phyloP scores from a whole-genome alignment of 352 stramenopile genomes.

The Peronospora tabacina region DNA sequence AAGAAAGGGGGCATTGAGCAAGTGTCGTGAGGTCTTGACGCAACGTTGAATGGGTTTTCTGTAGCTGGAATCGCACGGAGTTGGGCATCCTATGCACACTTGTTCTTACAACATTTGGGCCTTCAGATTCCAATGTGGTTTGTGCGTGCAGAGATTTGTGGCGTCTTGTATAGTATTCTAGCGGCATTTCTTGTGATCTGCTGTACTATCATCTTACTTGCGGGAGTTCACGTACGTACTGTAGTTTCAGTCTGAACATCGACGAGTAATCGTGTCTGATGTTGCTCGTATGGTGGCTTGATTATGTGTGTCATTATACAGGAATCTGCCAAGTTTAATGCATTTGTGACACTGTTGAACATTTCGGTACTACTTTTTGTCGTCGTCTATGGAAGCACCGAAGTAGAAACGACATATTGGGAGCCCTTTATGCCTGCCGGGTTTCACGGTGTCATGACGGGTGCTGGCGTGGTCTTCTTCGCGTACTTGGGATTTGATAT shows the following conservation, averaged over 20 bases:
- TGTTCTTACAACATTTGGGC: constrained; percentile 72
- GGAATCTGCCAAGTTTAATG: constrained; percentile 90
- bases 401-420: constrained; percentile 75
- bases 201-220: constrained; percentile 82
- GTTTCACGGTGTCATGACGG: constrained; percentile 82
- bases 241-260: neutral
- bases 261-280: neutral
- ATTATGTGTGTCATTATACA: constrained; percentile 24
- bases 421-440: constrained; percentile 81
- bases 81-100: constrained; percentile 84
- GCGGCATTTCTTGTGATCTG: constrained; percentile 70
- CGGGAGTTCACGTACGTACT: constrained; percentile 64
- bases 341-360: constrained; percentile 85
- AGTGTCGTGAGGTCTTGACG: neutral
- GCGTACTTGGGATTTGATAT: constrained; percentile 91
- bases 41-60: constrained; percentile 1
- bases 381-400: constrained; percentile 68
- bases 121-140: constrained; percentile 57
- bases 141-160: constrained; percentile 43
- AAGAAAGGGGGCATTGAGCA: neutral
- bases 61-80: constrained; percentile 83
- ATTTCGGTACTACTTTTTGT: constrained; percentile 87
- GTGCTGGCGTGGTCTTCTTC: constrained; percentile 88
- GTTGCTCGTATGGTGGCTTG: neutral
- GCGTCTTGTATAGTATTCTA: constrained; percentile 69